Evolutionary conservation across 768 basidiomycete genomes (phyloP).

Genomic region (Rhizopogon vinicolor): DNA sequence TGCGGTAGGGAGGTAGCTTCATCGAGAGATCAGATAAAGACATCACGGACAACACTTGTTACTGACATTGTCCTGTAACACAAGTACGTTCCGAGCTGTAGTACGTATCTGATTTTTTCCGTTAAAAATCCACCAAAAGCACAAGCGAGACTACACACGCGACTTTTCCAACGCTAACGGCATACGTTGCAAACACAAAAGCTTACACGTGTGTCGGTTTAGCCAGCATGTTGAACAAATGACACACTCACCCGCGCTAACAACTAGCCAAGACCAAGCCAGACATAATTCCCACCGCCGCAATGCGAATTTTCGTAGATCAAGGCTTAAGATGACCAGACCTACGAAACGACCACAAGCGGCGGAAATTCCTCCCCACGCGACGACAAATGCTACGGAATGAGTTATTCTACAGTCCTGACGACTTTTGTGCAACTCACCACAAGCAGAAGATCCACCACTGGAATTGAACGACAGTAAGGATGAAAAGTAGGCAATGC

Average conservation of each 20-base stretch:
- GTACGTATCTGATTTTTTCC: slow-evolving; percentile 12
- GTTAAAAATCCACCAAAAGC: not conserved
- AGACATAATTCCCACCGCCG: slow-evolving; percentile 27
- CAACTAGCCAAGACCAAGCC: slow-evolving; percentile 26
- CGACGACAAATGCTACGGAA: slow-evolving; percentile 36
- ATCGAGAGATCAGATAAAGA: not conserved
- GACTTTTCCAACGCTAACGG: slow-evolving; percentile 31
- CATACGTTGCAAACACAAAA: slow-evolving; percentile 37
- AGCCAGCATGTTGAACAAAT: not conserved
- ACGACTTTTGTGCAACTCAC: slow-evolving; percentile 11
- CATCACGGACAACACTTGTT: not conserved
- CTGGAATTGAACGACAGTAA: slow-evolving; percentile 20
- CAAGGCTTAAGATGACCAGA: slow-evolving; percentile 30
- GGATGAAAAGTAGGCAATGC: slow-evolving; percentile 27
- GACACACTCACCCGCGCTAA: slow-evolving; percentile 30
- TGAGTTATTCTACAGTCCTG: not conserved
- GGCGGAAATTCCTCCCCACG: slow-evolving; percentile 40
- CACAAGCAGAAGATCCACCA: slow-evolving; percentile 15
- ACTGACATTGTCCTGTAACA: slow-evolving; percentile 21
- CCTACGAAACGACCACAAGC: slow-evolving; percentile 36
- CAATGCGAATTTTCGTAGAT: slow-evolving; percentile 27
- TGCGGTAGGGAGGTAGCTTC: slow-evolving; percentile 37
- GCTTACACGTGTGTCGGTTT: slow-evolving; percentile 16
- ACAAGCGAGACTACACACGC: slow-evolving; percentile 18
- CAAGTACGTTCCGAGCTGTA: slow-evolving; percentile 17